These are phyloP conservation scores for Miscanthus lutarioriparius DNA, from an alignment of 176 grass and related monocot genomes.

Conservation along the genomic window DNA sequence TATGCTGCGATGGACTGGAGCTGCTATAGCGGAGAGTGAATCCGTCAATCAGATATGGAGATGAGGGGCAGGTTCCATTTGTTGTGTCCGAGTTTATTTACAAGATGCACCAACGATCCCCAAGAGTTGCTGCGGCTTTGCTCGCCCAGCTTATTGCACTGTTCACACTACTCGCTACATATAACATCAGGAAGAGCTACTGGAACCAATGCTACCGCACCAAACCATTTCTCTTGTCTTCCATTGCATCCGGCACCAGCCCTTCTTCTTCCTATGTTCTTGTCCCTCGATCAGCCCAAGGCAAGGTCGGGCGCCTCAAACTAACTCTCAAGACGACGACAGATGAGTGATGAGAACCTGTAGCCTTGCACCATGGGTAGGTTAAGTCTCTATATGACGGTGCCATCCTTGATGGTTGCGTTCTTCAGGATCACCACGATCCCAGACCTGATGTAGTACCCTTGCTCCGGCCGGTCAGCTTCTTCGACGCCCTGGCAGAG, in stretches of 20 bases:
- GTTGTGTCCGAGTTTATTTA: conserved; percentile 43
- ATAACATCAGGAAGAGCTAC: background rate
- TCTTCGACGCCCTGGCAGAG: conserved; percentile 63
- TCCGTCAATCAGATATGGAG: background rate
- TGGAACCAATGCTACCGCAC: background rate
- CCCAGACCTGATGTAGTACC: conserved; percentile 72
- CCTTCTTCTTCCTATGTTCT: background rate
- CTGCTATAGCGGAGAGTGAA: too few species aligned
- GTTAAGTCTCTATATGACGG: conserved; percentile 40
- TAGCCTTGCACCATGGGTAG: background rate
- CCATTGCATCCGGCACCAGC: background rate
- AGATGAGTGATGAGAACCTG: background rate
- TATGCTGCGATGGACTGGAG: too few species aligned
- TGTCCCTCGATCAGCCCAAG: background rate
- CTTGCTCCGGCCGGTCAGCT: conserved; percentile 52
- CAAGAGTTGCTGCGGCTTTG: conserved; percentile 25
- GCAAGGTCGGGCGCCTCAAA: background rate
- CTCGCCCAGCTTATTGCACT: conserved; percentile 33
- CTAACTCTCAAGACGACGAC: background rate
- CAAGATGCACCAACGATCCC: conserved; percentile 31
- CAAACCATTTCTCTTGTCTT: background rate
- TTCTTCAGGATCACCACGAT: conserved; percentile 64
- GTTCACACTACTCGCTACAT: background rate
- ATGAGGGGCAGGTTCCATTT: background rate
- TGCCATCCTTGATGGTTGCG: conserved; percentile 68